A percentile compares a stretch with the other conserved stretches of the same genome.
Evolutionary conservation across 208 protist species (phyloP).

Genomic region (Wallacemonas collosoma): DNA sequence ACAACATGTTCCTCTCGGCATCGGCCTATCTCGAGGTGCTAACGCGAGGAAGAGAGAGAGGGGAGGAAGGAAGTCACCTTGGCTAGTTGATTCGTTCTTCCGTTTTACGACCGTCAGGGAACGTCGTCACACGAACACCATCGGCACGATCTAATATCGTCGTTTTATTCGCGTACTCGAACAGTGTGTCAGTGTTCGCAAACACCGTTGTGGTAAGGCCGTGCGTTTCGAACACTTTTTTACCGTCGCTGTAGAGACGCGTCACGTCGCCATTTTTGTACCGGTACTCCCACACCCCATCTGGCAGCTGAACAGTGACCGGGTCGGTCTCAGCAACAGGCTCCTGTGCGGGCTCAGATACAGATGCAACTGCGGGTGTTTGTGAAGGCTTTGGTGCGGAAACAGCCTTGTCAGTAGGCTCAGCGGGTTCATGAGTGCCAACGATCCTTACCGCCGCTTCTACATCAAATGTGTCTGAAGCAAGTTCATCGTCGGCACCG

Average conservation of each 20-base stretch:
- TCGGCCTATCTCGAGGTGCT: no score
- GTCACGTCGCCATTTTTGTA: constrained; percentile 77
- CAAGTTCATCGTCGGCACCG: constrained; percentile 3
- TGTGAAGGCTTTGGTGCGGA: background rate
- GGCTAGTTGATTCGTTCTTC: constrained; percentile 45
- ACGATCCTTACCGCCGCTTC: background rate
- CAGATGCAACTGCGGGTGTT: background rate
- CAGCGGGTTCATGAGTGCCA: background rate
- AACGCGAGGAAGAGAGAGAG: no score
- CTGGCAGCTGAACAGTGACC: constrained; percentile 41
- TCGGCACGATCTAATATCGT: constrained; percentile 77
- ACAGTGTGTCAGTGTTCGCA: constrained; percentile 65
- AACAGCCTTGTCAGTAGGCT: background rate
- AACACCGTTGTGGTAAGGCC: constrained; percentile 70
- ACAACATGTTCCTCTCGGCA: background rate
- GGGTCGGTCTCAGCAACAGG: constrained; percentile 30
- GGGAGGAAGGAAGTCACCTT: background rate
- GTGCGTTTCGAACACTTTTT: constrained; percentile 58
- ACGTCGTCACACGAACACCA: constrained; percentile 77
- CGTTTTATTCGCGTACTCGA: constrained; percentile 76
- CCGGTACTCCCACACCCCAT: constrained; percentile 81
- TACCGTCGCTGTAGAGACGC: constrained; percentile 54
- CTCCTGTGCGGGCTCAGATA: constrained; percentile 1
- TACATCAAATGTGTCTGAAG: background rate
- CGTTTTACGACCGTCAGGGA: constrained; percentile 65